Conservation (phyloP, 2,329 filamentous ascomycete species). For the Cladosporium colombiae region DNA sequence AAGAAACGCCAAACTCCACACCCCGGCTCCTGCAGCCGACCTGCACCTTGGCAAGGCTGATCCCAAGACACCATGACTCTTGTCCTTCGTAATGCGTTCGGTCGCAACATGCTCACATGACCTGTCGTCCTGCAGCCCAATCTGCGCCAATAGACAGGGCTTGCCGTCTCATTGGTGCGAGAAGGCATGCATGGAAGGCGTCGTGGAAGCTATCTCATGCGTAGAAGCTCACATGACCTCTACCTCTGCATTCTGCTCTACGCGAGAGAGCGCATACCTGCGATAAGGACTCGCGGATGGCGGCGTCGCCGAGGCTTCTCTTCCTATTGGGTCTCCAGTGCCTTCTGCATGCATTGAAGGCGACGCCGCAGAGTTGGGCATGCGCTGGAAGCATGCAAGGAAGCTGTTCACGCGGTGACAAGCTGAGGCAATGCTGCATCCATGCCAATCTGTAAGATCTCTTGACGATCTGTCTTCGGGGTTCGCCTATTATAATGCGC, state of each 20-base stretch:
- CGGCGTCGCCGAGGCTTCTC: background rate
- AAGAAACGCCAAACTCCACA: conserved; percentile 14
- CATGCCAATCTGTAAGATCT: background rate
- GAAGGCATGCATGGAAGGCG: conserved; percentile 10
- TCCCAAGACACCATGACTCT: conserved; percentile 7
- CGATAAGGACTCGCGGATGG: background rate
- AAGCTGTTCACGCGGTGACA: background rate
- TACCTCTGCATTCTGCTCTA: background rate
- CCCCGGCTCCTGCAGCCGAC: conserved; percentile 15
- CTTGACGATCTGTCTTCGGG: background rate
- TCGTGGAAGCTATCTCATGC: conserved; percentile 7
- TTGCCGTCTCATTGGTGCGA: background rate
- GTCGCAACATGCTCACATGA: conserved; percentile 2
- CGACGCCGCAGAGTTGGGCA: background rate
- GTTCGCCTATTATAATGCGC: background rate
- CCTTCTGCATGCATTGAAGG: background rate
- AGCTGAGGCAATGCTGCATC: background rate
- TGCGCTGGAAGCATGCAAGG: background rate
- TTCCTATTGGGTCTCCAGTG: background rate
- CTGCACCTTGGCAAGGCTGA: conserved; percentile 15
- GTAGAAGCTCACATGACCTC: conserved; percentile 9
- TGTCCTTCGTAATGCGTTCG: background rate
- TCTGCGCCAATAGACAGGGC: background rate
- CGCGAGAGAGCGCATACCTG: background rate
- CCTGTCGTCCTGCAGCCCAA: background rate